Percentiles rank a stretch among this genome's conserved stretches.
Evolutionary conservation across 2,329 filamentous ascomycete genomes (phyloP).

Genomic region (Fusarium napiforme): DNA sequence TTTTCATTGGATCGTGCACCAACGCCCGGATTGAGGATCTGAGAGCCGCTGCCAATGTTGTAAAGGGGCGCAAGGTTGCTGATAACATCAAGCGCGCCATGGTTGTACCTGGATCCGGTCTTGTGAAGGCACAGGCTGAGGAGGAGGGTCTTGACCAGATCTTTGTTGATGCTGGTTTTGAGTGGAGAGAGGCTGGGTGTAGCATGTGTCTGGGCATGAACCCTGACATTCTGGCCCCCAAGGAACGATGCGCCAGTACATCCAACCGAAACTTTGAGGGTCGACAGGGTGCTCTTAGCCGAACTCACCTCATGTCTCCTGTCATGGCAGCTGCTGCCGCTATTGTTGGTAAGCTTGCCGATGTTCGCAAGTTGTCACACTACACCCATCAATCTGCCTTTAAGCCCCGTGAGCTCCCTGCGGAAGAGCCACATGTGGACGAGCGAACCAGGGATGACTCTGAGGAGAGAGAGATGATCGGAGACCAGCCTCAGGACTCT

Average conservation of each 20-base stretch:
- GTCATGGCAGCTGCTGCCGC: conserved; percentile 95
- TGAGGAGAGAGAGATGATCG: conserved; percentile 63
- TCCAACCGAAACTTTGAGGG: conserved; percentile 99
- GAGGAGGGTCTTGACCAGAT: conserved; percentile 92
- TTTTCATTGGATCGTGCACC: conserved; percentile 98
- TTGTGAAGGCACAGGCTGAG: conserved; percentile 93
- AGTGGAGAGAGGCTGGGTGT: conserved; percentile 98
- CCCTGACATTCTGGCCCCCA: conserved; percentile 91
- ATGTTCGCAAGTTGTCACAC: conserved; percentile 82
- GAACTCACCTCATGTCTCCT: conserved; percentile 96
- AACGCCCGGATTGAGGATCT: conserved; percentile 98
- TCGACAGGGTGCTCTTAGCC: conserved; percentile 88
- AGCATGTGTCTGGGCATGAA: conserved; percentile 99
- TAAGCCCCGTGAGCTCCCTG: conserved; percentile 59
- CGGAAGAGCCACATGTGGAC: conserved; percentile 61
- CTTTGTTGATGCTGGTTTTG: conserved; percentile 91
- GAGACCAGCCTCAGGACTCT: conserved; percentile 71
- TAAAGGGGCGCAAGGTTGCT: conserved; percentile 88
- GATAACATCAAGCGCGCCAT: conserved; percentile 91
- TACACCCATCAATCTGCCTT: conserved; percentile 70
- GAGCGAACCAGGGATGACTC: conserved; percentile 64
- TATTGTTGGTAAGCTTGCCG: conserved; percentile 89
- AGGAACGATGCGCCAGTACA: conserved; percentile 93
- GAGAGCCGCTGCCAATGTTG: conserved; percentile 84
- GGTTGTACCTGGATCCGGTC: conserved; percentile 94